phyloP scores from a whole-genome alignment of 768 basidiomycete species.

The Thelephora ganbajun region DNA sequence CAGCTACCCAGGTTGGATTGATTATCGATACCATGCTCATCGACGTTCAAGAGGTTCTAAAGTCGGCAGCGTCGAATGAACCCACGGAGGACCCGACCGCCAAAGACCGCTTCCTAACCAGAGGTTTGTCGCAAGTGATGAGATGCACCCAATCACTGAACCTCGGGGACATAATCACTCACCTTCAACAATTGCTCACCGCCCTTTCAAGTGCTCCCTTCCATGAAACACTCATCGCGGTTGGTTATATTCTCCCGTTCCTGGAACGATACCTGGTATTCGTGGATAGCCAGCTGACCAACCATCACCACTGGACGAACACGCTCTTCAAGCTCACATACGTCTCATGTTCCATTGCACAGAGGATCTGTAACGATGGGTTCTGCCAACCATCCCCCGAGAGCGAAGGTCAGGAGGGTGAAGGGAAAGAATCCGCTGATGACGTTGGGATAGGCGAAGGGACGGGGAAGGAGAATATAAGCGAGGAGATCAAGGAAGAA shows the following conservation, averaged over 20 bases:
- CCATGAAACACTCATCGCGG: constrained; percentile 17
- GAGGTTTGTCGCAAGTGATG: constrained; percentile 29
- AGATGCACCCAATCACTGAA: constrained; percentile 36
- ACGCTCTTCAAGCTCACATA: constrained; percentile 76
- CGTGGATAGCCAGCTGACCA: constrained; percentile 39
- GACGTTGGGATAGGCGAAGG: constrained; percentile 89
- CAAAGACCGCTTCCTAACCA: constrained; percentile 36
- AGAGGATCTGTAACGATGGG: constrained; percentile 67
- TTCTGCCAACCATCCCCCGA: constrained; percentile 83
- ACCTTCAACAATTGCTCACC: constrained; percentile 25
- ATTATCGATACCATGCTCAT: constrained; percentile 55
- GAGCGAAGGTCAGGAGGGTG: constrained; percentile 34
- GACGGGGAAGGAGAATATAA: constrained; percentile 72
- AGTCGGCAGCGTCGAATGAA: constrained; percentile 12
- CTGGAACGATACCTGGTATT: constrained; percentile 47
- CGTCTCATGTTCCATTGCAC: constrained; percentile 60
- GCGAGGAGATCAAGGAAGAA: constrained; percentile 92
- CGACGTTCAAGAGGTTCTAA: constrained; percentile 45
- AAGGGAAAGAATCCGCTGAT: constrained; percentile 35
- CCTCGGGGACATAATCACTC: constrained; percentile 26
- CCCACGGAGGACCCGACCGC: constrained; percentile 13
- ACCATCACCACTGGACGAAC: constrained; percentile 52
- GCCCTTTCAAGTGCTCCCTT: constrained; percentile 23
- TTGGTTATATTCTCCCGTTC: constrained; percentile 60
- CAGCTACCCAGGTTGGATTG: constrained; percentile 17